Base-by-base conservation (phyloP, 176 grass and related monocot species). In the Poa annua region DNA sequence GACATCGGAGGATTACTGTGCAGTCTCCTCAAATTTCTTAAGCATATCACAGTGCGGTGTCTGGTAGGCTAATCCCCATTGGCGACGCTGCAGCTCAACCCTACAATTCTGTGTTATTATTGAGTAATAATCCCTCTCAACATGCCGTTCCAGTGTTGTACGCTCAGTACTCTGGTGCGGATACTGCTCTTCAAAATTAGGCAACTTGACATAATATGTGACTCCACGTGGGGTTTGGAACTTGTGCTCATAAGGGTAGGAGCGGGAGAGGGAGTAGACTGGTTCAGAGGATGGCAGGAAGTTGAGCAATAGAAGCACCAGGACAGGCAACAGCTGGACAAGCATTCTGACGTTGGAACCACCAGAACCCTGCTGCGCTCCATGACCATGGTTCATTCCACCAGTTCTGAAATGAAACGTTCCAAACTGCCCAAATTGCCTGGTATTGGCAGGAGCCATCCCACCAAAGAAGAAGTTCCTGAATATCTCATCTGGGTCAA, bases 401-500 rank as follows among this genome's bases (percentile, higher is more conserved):
- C 89, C 89, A 49, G 93, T 92, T 56, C 91, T 87, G 70, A 90
- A 93, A 77, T 93, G 93, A 48, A 92, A 99, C 4, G 93, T 90
- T 29, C 96, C 85, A 12, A 93, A 95, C 51, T 89, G 86, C 36
- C 86, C 86, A 51, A 85, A 95, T 11, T 89, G 87, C 86, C 87
- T 92, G 49, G 90, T 84, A 33, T 76, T 72, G 1, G 93, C 91
- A 49, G 93, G 93, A 6, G 93, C 88, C 91, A 92, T 92, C 64
- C 86, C 86, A 11, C 97, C 97, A 83, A 87, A 99, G 87, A 97
- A 97, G 75, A 99, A 99, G 80, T 89, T 94, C 79, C 97, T 94
- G 77, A 99, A 99, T 84, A 99, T 96, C 81, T 99, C 96, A 75
- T 99, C 91, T 4, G 96, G 91, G 60, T 99, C 96, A 57, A 99